Conservation (phyloP, 148 eudicot genomes). For the Fagopyrum tataricum region DNA sequence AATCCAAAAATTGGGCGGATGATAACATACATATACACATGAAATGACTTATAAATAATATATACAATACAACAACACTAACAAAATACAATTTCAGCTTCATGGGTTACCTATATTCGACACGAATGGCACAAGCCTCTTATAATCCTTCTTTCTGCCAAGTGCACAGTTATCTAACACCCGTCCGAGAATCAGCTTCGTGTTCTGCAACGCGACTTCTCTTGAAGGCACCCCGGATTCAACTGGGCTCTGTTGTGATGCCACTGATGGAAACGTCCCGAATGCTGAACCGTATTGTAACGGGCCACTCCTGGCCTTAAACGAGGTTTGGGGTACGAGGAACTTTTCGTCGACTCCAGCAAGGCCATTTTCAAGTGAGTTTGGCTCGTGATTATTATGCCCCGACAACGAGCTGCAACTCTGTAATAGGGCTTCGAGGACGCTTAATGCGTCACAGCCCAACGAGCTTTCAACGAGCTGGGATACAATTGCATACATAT, state of each 20-base stretch:
- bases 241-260: conserved; percentile 29
- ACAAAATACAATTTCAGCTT: conserved; percentile 1
- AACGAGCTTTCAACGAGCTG: conserved; percentile 97
- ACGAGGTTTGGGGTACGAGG: conserved; percentile 77
- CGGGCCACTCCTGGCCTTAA: conserved; percentile 93
- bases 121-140: conserved; percentile 89
- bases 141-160: conserved; percentile 81
- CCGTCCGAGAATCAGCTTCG: conserved; percentile 71
- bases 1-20: conserved; percentile 7
- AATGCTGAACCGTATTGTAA: conserved; percentile 54
- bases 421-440: conserved; percentile 91
- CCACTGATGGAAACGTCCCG: conserved; percentile 34
- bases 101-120: conserved; percentile 51
- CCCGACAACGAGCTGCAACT: conserved; percentile 86
- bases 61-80: conserved; percentile 8
- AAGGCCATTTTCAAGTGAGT: conserved; percentile 53
- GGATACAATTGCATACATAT: conserved; percentile 96
- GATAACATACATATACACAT: conserved; percentile 8
- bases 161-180: conserved; percentile 86
- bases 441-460: conserved; percentile 95
- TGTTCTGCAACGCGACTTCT: conserved; percentile 84
- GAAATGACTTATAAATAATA: neutral
- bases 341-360: conserved; percentile 67
- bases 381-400: conserved; percentile 52
- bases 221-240: conserved; percentile 68